Evolutionary conservation across 306 rosid species (phyloP).

Genomic region (Mucuna pruriens): DNA sequence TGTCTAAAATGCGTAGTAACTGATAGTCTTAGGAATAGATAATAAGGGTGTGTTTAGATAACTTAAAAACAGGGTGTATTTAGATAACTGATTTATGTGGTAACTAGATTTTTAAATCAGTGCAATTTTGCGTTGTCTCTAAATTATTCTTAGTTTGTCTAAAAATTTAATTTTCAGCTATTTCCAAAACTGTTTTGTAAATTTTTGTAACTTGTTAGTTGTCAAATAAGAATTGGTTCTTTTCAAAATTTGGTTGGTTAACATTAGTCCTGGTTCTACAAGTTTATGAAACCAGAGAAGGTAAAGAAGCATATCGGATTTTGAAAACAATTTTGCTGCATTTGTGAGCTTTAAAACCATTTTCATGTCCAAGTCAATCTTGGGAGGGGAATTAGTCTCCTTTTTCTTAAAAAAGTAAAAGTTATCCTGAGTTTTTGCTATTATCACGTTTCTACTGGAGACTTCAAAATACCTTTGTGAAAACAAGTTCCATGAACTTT

Average conservation of each 20-base stretch:
- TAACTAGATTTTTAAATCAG: conserved; percentile 13
- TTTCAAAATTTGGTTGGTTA: neutral
- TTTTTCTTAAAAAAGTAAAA: neutral
- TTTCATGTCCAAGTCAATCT: neutral
- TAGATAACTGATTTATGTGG: neutral
- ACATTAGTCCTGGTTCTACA: neutral
- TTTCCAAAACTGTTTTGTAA: neutral
- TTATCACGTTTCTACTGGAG: neutral
- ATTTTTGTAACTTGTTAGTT: neutral
- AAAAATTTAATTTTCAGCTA: neutral
- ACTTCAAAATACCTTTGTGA: neutral
- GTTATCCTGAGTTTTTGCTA: neutral
- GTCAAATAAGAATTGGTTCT: neutral
- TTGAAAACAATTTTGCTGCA: neutral
- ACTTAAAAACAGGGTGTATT: neutral
- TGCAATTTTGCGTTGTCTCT: neutral
- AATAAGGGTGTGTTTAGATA: neutral
- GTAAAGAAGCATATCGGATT: neutral
- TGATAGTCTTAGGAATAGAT: conserved; percentile 1
- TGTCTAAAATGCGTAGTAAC: conserved; percentile 8
- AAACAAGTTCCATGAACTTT: conserved; percentile 13
- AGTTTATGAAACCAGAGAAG: neutral
- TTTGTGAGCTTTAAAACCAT: neutral
- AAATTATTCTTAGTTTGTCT: neutral
- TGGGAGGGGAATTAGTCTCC: neutral